Conservation (phyloP, 2,329 filamentous ascomycete genomes). For the Dichotomopilus funicola region DNA sequence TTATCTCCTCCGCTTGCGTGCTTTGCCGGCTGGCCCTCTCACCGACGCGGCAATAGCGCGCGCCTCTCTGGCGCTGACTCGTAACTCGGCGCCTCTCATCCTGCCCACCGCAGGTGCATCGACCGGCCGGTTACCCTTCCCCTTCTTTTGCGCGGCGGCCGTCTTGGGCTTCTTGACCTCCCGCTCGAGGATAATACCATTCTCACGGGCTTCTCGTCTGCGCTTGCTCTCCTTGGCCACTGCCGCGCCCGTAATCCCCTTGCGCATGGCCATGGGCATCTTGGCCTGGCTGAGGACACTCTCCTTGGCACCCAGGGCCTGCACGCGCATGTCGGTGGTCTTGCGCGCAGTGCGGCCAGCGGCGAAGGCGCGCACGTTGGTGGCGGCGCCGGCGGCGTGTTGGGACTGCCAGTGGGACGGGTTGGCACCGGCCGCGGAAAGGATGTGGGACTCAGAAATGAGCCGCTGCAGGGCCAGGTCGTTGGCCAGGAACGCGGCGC, state of each 20-base stretch:
- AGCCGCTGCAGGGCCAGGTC: slow-evolving; percentile 89
- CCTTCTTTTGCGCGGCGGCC: slow-evolving; percentile 33
- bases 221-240: slow-evolving; percentile 61
- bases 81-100: slow-evolving; percentile 72
- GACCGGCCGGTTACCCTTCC: slow-evolving; percentile 49
- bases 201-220: slow-evolving; percentile 75
- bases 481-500: slow-evolving; percentile 70
- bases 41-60: slow-evolving; percentile 51
- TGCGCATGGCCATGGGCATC: slow-evolving; percentile 83
- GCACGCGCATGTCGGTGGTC: slow-evolving; percentile 76
- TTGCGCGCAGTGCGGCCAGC: slow-evolving; percentile 70
- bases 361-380: slow-evolving; percentile 37
- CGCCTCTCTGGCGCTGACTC: slow-evolving; percentile 71
- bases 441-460: slow-evolving; percentile 83
- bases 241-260: slow-evolving; percentile 71
- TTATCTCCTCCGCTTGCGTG: slow-evolving; percentile 33
- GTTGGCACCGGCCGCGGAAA: slow-evolving; percentile 51
- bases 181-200: slow-evolving; percentile 77
- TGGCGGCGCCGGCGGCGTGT: slow-evolving; percentile 31
- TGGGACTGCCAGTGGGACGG: slow-evolving; percentile 36
- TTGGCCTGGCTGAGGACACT: slow-evolving; percentile 72
- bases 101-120: slow-evolving; percentile 74
- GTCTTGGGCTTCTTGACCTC: slow-evolving; percentile 32
- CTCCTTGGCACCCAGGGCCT: slow-evolving; percentile 68
- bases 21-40: slow-evolving; percentile 25